phyloP scores from a whole-genome alignment of 331 rosid species.

The Cydonia oblonga region DNA sequence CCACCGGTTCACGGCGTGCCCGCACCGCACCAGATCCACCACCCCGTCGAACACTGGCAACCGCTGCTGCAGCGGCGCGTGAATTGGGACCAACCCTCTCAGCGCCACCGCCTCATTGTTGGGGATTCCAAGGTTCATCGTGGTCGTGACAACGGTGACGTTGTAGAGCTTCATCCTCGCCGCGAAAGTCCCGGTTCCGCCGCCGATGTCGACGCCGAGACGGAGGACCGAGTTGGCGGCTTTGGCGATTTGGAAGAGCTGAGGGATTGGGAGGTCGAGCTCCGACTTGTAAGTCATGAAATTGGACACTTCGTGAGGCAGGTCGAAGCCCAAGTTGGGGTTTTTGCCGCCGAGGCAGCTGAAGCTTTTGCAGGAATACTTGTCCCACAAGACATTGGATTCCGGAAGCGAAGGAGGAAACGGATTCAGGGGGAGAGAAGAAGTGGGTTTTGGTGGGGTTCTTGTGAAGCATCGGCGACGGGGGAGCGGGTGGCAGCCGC shows the following conservation, averaged over 20 bases:
- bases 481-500: slow-evolving; percentile 96
- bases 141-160: slow-evolving; percentile 73
- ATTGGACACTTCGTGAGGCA: slow-evolving; percentile 23
- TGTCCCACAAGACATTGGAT: slow-evolving; percentile 49
- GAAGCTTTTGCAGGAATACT: slow-evolving; percentile 57
- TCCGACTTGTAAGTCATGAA: slow-evolving; percentile 40
- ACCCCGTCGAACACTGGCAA: slow-evolving; percentile 76
- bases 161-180: slow-evolving; percentile 73
- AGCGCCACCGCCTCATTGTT: slow-evolving; percentile 69
- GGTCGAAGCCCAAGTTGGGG: slow-evolving; percentile 57
- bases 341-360: slow-evolving; percentile 44
- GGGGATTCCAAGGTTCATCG: slow-evolving; percentile 75
- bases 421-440: slow-evolving; percentile 44
- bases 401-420: slow-evolving; percentile 55
- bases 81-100: slow-evolving; percentile 80
- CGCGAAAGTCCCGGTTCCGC: slow-evolving; percentile 80
- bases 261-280: slow-evolving; percentile 70
- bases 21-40: slow-evolving; percentile 84
- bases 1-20: slow-evolving; percentile 92
- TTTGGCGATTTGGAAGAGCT: slow-evolving; percentile 59
- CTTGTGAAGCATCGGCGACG: slow-evolving; percentile 82
- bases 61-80: slow-evolving; percentile 88
- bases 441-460: slow-evolving; percentile 52
- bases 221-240: slow-evolving; percentile 55
- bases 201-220: slow-evolving; percentile 74